Conservation (phyloP, 2,329 filamentous ascomycete species). For the Verticillium albo-atrum region DNA sequence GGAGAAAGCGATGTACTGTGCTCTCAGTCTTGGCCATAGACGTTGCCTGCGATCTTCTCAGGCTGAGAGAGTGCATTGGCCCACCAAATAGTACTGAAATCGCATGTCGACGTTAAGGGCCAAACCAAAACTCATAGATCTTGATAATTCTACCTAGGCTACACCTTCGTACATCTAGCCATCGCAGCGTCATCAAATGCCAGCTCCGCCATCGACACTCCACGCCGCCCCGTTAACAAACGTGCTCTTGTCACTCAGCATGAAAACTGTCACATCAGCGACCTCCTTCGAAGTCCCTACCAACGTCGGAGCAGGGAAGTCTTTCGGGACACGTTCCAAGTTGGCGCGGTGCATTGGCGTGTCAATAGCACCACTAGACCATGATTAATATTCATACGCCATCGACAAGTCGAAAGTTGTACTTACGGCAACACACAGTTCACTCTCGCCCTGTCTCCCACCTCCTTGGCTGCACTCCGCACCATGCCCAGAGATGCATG, state of each 20-base stretch:
- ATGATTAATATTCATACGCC: too few species aligned
- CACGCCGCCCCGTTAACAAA: conserved; percentile 7
- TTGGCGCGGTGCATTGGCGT: conserved; percentile 7
- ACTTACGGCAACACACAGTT: conserved; percentile 7
- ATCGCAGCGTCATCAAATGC: neutral
- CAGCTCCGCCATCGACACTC: conserved; percentile 6
- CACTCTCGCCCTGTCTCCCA: conserved; percentile 5
- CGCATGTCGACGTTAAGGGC: too few species aligned
- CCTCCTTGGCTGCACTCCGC: conserved; percentile 5
- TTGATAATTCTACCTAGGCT: neutral
- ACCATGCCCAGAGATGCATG: conserved; percentile 6
- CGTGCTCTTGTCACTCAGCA: conserved; percentile 3
- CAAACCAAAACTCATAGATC: neutral
- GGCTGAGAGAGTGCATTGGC: too few species aligned
- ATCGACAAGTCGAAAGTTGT: neutral
- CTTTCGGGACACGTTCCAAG: neutral
- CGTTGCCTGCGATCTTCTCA: too few species aligned
- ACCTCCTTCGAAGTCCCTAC: conserved; percentile 4
- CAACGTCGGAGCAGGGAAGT: conserved; percentile 5
- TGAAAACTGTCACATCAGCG: conserved; percentile 5
- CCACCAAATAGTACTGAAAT: too few species aligned
- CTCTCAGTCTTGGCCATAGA: too few species aligned
- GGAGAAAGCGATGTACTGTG: too few species aligned
- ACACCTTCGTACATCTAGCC: too few species aligned
- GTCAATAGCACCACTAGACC: conserved; percentile 7